These are phyloP conservation scores for Bipolaris cookei DNA, from an alignment of 2,329 filamentous ascomycete species.

Conservation along the genomic window DNA sequence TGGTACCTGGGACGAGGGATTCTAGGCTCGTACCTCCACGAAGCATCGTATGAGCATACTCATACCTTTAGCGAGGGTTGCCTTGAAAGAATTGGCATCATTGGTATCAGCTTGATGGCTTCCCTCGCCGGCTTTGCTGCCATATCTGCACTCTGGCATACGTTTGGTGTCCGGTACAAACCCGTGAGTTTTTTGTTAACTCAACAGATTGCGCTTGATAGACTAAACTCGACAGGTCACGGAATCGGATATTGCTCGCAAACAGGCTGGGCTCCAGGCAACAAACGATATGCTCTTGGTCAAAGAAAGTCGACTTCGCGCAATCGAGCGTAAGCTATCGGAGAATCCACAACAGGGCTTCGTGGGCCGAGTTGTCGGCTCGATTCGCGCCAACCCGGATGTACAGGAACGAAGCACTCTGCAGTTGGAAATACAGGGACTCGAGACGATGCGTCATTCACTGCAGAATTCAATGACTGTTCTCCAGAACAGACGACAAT, in stretches of 20 bases:
- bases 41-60: slow-evolving; percentile 51
- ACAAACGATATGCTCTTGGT: slow-evolving; percentile 78
- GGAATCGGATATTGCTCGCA: slow-evolving; percentile 76
- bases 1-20: slow-evolving; percentile 76
- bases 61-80: slow-evolving; percentile 62
- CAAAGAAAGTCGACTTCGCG: slow-evolving; percentile 75
- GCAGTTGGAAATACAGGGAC: slow-evolving; percentile 76
- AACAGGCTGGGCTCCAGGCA: slow-evolving; percentile 78
- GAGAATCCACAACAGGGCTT: slow-evolving; percentile 62
- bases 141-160: slow-evolving; percentile 87
- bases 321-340: slow-evolving; percentile 69
- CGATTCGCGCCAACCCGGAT: slow-evolving; percentile 68
- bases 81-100: slow-evolving; percentile 74
- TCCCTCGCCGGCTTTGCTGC: slow-evolving; percentile 87
- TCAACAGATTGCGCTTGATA: background rate
- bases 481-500: slow-evolving; percentile 67
- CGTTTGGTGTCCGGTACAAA: slow-evolving; percentile 69
- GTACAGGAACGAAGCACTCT: slow-evolving; percentile 62
- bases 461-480: slow-evolving; percentile 69
- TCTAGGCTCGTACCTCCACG: slow-evolving; percentile 60
- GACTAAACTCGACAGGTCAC: slow-evolving; percentile 57
- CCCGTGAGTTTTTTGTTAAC: slow-evolving; percentile 51
- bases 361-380: slow-evolving; percentile 75
- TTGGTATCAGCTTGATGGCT: slow-evolving; percentile 86
- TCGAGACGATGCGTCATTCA: slow-evolving; percentile 79